Evolutionary conservation across 108 stramenopile species (phyloP).

Genomic region (Cyclotella cryptica): DNA sequence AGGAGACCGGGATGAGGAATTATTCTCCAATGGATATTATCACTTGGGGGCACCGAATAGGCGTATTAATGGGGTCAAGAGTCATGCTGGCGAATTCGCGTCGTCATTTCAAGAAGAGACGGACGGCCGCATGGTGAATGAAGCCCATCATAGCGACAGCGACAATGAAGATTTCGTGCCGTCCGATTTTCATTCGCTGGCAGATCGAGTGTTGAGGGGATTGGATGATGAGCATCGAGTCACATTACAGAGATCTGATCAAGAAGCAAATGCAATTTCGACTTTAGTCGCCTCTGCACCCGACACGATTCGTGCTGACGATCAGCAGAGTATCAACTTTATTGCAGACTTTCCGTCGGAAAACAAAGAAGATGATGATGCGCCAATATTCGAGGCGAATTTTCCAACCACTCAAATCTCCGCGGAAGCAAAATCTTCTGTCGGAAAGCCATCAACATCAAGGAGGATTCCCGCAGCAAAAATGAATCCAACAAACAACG

Average conservation of each 20-base stretch:
- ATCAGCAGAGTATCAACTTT: background rate
- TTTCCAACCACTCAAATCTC: background rate
- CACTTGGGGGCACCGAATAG: conserved; percentile 32
- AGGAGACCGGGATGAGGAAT: conserved; percentile 14
- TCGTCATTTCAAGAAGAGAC: conserved; percentile 7
- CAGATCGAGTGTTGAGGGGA: conserved; percentile 47
- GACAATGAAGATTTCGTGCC: conserved; percentile 28
- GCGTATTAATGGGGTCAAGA: conserved; percentile 47
- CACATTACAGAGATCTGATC: conserved; percentile 25
- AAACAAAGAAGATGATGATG: background rate
- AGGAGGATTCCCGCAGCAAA: conserved; percentile 3
- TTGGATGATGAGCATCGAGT: conserved; percentile 48
- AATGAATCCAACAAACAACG: background rate
- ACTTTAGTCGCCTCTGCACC: background rate
- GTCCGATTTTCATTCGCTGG: conserved; percentile 45
- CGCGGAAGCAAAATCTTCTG: background rate
- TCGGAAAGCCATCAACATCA: background rate
- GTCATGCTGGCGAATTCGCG: conserved; percentile 17
- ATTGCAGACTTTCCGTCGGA: background rate
- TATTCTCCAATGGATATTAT: conserved; percentile 36
- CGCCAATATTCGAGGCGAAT: conserved; percentile 8
- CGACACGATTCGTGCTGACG: background rate
- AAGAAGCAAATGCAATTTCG: background rate
- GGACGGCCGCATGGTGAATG: conserved; percentile 5
- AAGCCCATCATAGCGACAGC: conserved; percentile 2